A percentile compares a stretch with the other conserved stretches of the same genome.
These are phyloP conservation scores for Triticum monococcum DNA, from an alignment of 176 grass and related monocot genomes.

Conservation along the genomic window DNA sequence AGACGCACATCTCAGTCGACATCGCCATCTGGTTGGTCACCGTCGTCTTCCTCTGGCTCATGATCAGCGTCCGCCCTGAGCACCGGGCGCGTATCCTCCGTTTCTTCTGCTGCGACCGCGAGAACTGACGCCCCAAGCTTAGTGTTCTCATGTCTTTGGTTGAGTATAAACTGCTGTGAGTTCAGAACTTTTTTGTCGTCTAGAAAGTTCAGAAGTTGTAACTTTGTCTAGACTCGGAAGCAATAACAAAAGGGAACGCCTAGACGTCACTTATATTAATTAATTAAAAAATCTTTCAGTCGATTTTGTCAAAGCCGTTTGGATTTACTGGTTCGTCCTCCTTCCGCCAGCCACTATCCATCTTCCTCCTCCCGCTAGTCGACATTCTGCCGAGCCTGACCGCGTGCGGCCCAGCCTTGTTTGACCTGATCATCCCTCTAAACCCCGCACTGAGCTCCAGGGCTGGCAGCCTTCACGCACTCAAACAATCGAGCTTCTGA, in stretches of 20 bases:
- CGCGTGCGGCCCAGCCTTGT: no score
- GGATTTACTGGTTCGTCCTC: not conserved
- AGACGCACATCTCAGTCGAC: constrained; percentile 28
- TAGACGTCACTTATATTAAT: not conserved
- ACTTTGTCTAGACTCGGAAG: not conserved
- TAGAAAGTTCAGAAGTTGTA: not conserved
- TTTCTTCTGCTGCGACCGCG: not conserved
- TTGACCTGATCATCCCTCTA: no score
- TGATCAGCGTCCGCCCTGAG: not conserved
- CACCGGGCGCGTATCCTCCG: not conserved
- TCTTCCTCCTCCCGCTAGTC: no score
- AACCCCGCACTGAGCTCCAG: no score
- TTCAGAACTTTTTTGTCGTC: not conserved
- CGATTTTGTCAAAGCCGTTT: not conserved
- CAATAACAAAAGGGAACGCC: not conserved
- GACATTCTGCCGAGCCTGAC: no score
- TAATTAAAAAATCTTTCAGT: no score
- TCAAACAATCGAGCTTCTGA: no score
- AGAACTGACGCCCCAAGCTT: not conserved
- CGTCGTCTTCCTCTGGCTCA: constrained; percentile 22
- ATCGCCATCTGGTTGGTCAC: constrained; percentile 4
- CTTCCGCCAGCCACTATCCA: no score
- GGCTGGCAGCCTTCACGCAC: no score
- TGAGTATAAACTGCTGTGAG: not conserved
- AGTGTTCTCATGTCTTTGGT: not conserved